These are phyloP conservation scores for Jasminum sambac DNA, from an alignment of 257 asterid genomes.

Conservation along the genomic window DNA sequence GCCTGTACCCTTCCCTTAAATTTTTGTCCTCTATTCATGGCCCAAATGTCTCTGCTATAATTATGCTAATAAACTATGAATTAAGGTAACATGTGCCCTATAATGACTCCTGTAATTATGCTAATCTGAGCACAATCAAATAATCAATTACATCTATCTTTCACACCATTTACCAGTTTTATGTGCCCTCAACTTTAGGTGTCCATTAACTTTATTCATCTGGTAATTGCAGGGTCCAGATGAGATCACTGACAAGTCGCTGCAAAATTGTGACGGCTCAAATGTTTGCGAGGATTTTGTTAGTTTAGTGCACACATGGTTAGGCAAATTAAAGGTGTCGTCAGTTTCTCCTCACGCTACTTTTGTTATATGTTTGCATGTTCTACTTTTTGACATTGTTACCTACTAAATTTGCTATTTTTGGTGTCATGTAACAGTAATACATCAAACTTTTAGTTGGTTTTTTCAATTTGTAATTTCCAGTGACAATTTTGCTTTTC, in stretches of 20 bases:
- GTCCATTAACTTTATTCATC: background rate
- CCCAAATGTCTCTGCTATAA: too few relatives aligned
- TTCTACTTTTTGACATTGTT: background rate
- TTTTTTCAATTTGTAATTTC: background rate
- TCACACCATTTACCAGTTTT: background rate
- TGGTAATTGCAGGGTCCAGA: constrained; percentile 61
- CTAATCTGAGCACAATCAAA: too few relatives aligned
- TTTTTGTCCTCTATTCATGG: too few relatives aligned
- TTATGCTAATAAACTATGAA: too few relatives aligned
- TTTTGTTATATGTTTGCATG: background rate
- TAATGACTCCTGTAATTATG: too few relatives aligned
- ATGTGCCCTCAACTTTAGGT: background rate
- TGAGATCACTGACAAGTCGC: constrained; percentile 86
- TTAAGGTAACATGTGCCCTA: too few relatives aligned
- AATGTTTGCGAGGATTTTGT: constrained; percentile 78
- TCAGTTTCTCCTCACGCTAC: constrained; percentile 9
- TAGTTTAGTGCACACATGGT: constrained; percentile 73
- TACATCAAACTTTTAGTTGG: background rate
- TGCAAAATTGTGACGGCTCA: constrained; percentile 66
- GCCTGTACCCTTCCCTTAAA: too few relatives aligned
- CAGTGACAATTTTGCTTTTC: constrained; percentile 1
- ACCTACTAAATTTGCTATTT: background rate
- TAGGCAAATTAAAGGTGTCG: constrained; percentile 75
- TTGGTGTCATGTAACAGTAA: background rate
- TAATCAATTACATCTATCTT: too few relatives aligned